Evolutionary conservation across 441 rosid species (phyloP).

Genomic region (Erodium trifolium): DNA sequence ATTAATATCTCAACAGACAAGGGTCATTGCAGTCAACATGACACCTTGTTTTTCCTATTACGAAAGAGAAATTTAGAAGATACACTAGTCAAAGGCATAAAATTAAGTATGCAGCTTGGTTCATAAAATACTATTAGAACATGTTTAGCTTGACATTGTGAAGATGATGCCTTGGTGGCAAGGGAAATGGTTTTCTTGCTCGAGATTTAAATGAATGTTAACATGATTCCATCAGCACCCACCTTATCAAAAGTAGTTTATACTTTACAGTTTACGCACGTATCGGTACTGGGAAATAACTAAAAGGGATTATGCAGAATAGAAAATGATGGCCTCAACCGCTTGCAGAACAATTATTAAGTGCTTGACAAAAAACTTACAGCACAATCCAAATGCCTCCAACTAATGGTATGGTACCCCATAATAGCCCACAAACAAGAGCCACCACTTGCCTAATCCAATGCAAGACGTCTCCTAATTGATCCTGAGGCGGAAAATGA

Average conservation of each 20-base stretch:
- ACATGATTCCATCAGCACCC: background rate
- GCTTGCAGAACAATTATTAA: background rate
- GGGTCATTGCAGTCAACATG: background rate
- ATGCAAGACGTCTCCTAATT: constrained; percentile 94
- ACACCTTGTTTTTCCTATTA: background rate
- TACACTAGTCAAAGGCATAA: background rate
- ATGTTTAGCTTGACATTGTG: background rate
- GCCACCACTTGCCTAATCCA: constrained; percentile 90
- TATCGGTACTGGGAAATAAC: background rate
- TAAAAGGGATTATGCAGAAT: too few relatives aligned
- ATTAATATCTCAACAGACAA: background rate
- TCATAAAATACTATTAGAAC: too few relatives aligned
- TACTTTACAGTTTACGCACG: background rate
- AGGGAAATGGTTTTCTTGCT: background rate
- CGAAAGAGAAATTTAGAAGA: background rate
- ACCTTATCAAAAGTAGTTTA: background rate
- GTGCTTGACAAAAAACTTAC: constrained; percentile 37
- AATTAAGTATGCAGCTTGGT: background rate
- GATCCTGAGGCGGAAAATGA: constrained; percentile 54
- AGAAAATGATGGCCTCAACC: background rate
- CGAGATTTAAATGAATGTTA: background rate
- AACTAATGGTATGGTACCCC: constrained; percentile 79
- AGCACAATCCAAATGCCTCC: constrained; percentile 76
- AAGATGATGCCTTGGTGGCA: background rate
- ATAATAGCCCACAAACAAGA: constrained; percentile 68